A percentile compares a stretch with the other conserved stretches of the same genome.
These are phyloP conservation scores for Coemansia sp. DNA, from an alignment of 192 early-diverging fungal genomes.

Conservation along the genomic window DNA sequence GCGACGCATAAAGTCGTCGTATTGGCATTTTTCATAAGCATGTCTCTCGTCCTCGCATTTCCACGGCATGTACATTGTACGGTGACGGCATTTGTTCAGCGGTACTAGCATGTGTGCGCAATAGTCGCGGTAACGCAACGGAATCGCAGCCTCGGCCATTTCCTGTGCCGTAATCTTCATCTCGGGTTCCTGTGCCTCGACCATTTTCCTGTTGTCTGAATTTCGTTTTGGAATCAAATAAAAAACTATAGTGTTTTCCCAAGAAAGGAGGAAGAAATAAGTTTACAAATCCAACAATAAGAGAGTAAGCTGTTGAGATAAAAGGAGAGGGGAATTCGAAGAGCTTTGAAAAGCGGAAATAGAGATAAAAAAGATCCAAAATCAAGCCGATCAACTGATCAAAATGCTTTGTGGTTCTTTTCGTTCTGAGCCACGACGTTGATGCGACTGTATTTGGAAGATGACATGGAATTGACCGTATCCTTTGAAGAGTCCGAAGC, in stretches of 20 bases:
- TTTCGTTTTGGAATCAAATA: neutral
- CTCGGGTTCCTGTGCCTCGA: slow-evolving; percentile 54
- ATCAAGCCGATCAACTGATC: too few relatives aligned
- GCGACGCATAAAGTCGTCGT: slow-evolving; percentile 73
- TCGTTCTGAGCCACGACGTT: slow-evolving; percentile 7
- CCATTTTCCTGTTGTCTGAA: slow-evolving; percentile 24
- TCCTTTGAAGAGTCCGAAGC: slow-evolving; percentile 16
- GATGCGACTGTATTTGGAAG: slow-evolving; percentile 18
- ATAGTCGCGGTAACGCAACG: slow-evolving; percentile 88
- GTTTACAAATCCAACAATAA: neutral
- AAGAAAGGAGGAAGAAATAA: too few relatives aligned
- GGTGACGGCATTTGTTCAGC: slow-evolving; percentile 88
- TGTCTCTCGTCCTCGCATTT: slow-evolving; percentile 89
- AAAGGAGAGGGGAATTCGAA: too few relatives aligned
- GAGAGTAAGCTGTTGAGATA: too few relatives aligned
- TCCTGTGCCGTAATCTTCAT: slow-evolving; percentile 88
- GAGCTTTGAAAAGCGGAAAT: too few relatives aligned
- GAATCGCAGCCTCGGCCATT: slow-evolving; percentile 79
- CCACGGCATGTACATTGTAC: slow-evolving; percentile 88
- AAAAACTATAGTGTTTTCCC: too few relatives aligned
- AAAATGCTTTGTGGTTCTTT: neutral
- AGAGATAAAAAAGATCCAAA: too few relatives aligned
- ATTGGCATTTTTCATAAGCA: slow-evolving; percentile 93
- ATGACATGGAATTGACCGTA: slow-evolving; percentile 16
- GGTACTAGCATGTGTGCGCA: slow-evolving; percentile 89